Percentiles rank a stretch among this genome's conserved stretches.
Evolutionary conservation across 2,329 filamentous ascomycete genomes (phyloP).

Genomic region (Fusarium austroafricanum): DNA sequence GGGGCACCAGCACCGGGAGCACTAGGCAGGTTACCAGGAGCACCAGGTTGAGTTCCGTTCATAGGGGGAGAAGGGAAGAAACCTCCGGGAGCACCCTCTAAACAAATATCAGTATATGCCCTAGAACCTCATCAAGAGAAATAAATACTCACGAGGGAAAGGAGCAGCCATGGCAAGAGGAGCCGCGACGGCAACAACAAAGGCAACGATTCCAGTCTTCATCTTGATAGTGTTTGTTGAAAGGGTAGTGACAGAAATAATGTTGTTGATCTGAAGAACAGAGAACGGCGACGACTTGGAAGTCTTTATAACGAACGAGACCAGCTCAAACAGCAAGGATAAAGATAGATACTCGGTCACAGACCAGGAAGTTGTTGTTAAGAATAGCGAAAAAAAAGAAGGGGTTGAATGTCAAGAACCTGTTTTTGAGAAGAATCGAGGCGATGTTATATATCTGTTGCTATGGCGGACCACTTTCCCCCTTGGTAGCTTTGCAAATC

Average conservation of each 20-base stretch:
- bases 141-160: slow-evolving; percentile 24
- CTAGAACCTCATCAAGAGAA: neutral
- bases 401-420: slow-evolving; percentile 7
- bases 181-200: slow-evolving; percentile 35
- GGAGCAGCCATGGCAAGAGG: slow-evolving; percentile 35
- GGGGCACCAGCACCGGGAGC: neutral
- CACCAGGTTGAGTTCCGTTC: slow-evolving; percentile 22
- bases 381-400: slow-evolving; percentile 23
- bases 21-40: neutral
- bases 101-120: slow-evolving; percentile 2
- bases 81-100: slow-evolving; percentile 11
- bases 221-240: slow-evolving; percentile 28
- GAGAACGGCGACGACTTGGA: neutral
- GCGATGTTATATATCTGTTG: slow-evolving; percentile 26
- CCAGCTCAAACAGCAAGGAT: slow-evolving; percentile 32
- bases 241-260: slow-evolving; percentile 8
- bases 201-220: slow-evolving; percentile 40
- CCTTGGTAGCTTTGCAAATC: slow-evolving; percentile 28
- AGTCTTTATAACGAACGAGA: slow-evolving; percentile 27
- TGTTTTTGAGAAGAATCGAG: slow-evolving; percentile 14
- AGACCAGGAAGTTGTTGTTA: slow-evolving; percentile 27
- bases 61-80: slow-evolving; percentile 5
- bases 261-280: slow-evolving; percentile 9
- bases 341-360: slow-evolving; percentile 24
- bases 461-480: neutral